Evolutionary conservation across 1,139 yeast species (phyloP).

Genomic region (Sugiyamaella xylanicola): DNA sequence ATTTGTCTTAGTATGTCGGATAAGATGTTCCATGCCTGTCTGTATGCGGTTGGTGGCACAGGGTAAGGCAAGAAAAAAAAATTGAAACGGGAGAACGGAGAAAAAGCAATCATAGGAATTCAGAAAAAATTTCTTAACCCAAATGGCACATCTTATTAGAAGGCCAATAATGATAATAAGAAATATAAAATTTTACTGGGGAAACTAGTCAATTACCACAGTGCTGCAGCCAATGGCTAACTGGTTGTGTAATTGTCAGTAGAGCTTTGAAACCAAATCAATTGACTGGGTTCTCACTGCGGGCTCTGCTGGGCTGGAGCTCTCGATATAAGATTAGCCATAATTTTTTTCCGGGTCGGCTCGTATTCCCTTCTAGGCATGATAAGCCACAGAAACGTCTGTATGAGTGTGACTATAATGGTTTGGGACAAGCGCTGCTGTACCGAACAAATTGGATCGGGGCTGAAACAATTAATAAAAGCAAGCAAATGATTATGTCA

Average conservation of each 20-base stretch:
- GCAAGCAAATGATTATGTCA: background rate
- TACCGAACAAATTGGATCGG: slow-evolving; percentile 8
- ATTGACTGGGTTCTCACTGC: no score
- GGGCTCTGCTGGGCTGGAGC: background rate
- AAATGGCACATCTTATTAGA: no score
- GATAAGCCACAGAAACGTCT: background rate
- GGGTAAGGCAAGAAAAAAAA: background rate
- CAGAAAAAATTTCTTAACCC: no score
- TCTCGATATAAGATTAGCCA: background rate
- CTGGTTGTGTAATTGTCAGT: no score
- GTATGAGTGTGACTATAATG: background rate
- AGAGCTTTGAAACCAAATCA: no score
- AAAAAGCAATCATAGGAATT: background rate
- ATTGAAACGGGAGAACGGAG: background rate
- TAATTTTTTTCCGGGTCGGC: background rate
- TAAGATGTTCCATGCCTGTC: slow-evolving; percentile 2
- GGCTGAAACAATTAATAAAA: background rate
- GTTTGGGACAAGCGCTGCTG: background rate
- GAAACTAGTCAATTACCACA: no score
- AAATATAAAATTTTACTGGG: no score
- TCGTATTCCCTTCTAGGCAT: slow-evolving; percentile 12
- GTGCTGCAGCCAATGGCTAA: no score
- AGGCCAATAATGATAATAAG: no score
- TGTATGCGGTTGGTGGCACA: background rate
- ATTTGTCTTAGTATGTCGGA: background rate